Conservation (phyloP, 805 yeast genomes). For the Saturnispora bothae region DNA sequence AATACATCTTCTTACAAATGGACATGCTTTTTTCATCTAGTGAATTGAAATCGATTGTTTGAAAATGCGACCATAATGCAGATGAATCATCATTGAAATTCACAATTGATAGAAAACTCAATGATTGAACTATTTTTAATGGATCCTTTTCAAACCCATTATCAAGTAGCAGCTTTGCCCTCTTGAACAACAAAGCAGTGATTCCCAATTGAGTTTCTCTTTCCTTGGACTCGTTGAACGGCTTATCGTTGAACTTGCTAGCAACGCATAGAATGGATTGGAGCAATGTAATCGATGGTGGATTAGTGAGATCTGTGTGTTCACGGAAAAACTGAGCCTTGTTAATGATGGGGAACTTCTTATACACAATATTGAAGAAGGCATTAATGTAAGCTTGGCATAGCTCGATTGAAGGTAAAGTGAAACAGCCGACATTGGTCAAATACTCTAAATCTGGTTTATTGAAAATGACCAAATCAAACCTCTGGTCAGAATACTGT, state of each 20-base stretch:
- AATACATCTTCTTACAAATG: conserved; percentile 26
- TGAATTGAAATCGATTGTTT: conserved; percentile 40
- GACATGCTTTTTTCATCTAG: conserved; percentile 62
- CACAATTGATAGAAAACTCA: conserved; percentile 18
- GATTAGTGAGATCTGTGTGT: conserved; percentile 41
- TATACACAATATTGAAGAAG: conserved; percentile 57
- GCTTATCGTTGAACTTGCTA: conserved; percentile 46
- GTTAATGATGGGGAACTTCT: conserved; percentile 58
- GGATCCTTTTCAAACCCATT: conserved; percentile 60
- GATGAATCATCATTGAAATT: conserved; percentile 3
- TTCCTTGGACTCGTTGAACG: conserved; percentile 35
- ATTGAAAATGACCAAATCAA: conserved; percentile 19
- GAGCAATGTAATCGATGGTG: conserved; percentile 50
- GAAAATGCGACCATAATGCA: conserved; percentile 13
- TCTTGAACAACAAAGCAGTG: conserved; percentile 45
- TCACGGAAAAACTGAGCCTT: conserved; percentile 48
- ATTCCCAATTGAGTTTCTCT: conserved; percentile 29
- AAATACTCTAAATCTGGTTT: conserved; percentile 11
- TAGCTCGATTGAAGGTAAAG: conserved; percentile 49
- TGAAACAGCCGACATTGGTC: conserved; percentile 46
- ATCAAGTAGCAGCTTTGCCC: conserved; percentile 69
- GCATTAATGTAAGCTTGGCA: conserved; percentile 49
- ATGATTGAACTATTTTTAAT: conserved; percentile 46
- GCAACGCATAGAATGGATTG: conserved; percentile 65
- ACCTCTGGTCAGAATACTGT: conserved; percentile 27